Evolutionary conservation across 495 filamentous ascomycete genomes (phyloP).

Genomic region (Jackrogersella minutella): DNA sequence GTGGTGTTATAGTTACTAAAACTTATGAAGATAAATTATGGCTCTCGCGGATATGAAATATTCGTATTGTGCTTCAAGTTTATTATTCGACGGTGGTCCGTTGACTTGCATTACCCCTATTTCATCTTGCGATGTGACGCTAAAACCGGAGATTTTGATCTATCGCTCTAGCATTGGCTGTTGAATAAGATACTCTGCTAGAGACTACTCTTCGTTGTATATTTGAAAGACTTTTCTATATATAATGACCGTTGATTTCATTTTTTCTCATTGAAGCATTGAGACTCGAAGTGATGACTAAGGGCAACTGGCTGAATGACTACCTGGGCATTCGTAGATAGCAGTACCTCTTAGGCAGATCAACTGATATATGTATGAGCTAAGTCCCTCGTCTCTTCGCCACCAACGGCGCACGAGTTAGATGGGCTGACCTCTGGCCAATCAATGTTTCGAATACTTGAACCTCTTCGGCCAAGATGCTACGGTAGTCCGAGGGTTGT

Average conservation of each 20-base stretch:
- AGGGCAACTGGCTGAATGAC: too few species aligned
- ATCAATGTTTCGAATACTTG: neutral
- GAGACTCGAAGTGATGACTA: neutral
- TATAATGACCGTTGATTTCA: neutral
- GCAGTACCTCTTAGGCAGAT: neutral
- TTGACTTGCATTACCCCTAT: neutral
- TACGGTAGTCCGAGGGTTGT: constrained; percentile 2
- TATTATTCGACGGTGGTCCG: neutral
- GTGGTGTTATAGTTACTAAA: neutral
- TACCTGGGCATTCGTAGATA: too few species aligned
- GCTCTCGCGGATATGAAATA: neutral
- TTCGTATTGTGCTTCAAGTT: neutral
- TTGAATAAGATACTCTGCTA: neutral
- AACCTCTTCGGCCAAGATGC: constrained; percentile 6
- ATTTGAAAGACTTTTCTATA: neutral
- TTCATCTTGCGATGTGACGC: neutral
- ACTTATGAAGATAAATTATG: neutral
- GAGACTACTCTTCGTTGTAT: neutral
- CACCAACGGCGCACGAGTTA: neutral
- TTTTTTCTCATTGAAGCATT: neutral
- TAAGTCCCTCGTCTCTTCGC: neutral
- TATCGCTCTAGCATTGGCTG: neutral
- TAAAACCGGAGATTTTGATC: neutral
- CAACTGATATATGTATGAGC: neutral
- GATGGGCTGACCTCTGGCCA: constrained; percentile 2